These are phyloP conservation scores for Brassica incana DNA, from an alignment of 345 rosid genomes.

Conservation along the genomic window DNA sequence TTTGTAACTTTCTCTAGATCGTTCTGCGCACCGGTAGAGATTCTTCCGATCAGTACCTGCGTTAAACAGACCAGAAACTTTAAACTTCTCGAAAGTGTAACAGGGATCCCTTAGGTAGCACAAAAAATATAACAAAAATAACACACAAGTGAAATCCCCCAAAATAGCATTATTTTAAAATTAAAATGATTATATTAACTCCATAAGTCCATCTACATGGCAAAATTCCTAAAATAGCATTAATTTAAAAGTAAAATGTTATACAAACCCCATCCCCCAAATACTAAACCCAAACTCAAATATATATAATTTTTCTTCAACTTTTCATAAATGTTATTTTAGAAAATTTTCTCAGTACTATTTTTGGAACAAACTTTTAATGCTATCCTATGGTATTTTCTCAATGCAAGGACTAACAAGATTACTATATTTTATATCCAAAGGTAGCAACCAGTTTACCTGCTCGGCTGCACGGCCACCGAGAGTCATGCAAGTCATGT, in stretches of 20 bases:
- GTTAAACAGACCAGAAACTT: background rate
- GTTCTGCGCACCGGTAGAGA: conserved; percentile 94
- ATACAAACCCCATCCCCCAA: background rate
- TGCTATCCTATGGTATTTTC: background rate
- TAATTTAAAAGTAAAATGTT: background rate
- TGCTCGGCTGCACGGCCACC: conserved; percentile 99
- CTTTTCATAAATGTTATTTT: too few species aligned
- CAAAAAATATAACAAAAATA: background rate
- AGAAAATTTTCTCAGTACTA: background rate
- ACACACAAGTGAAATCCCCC: background rate
- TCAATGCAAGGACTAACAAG: background rate
- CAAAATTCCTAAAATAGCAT: background rate
- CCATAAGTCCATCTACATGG: background rate
- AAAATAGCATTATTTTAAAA: too few species aligned
- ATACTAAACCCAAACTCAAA: too few species aligned
- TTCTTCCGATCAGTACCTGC: conserved; percentile 84
- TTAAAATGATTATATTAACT: too few species aligned
- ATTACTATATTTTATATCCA: background rate
- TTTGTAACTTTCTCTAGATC: conserved; percentile 95
- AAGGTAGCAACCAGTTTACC: conserved; percentile 41
- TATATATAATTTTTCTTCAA: too few species aligned
- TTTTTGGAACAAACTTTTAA: too few species aligned
- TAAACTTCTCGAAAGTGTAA: background rate
- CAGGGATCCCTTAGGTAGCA: background rate
- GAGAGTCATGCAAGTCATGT: conserved; percentile 95